Evolutionary conservation across 2,329 filamentous ascomycete genomes (phyloP), one percentile per base, ranked within the genome.

Genomic region (Colletotrichum liaoningense): DNA sequence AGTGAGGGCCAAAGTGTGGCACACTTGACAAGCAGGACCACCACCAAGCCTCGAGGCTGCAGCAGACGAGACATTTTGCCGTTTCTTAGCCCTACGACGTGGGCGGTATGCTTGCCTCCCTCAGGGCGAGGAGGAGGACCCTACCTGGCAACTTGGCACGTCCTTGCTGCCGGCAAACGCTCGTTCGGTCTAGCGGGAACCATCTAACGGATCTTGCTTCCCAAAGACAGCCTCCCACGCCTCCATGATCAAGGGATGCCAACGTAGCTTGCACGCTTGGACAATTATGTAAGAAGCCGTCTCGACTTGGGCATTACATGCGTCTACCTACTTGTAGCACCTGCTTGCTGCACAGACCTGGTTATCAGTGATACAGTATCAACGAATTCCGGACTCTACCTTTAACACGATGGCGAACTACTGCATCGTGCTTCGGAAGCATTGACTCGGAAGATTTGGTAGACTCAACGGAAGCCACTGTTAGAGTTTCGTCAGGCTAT

Each of bases 1-100:
- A n/a, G 28, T 7, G 49, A 56, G 24, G 24, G 26, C 24, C n/a
- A 42, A 42, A 26, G 42, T 55, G 14, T 42, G 52, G 19, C 46
- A 69, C 35, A 59, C 38, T 38, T 33, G 14, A 16, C 22, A 16
- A 30, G 26, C 16, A 42, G n/a, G 58, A 35, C 28, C 35, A 24
- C 19, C 56, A 22, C 12, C 59, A 72, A 69, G 54, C 58, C 59
- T 72, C 42, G 24, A 69, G 69, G 59, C 69, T 72, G 66, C 69
- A 72, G 69, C 55, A 64, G 69, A n/a, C 66, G 69, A 69, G 59
- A 72, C 69, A 22, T 33, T 16, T 22, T 42, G 35, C 38, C 42
- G 59, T 56, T 69, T 64, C 65, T 71, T 72, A 63, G 64, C 69
- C 69, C 58, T 64, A 63, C 58, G 26, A 28, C 38, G 19, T 22